These are phyloP conservation scores for Candida corydali DNA, from an alignment of 805 yeast species.

Conservation along the genomic window DNA sequence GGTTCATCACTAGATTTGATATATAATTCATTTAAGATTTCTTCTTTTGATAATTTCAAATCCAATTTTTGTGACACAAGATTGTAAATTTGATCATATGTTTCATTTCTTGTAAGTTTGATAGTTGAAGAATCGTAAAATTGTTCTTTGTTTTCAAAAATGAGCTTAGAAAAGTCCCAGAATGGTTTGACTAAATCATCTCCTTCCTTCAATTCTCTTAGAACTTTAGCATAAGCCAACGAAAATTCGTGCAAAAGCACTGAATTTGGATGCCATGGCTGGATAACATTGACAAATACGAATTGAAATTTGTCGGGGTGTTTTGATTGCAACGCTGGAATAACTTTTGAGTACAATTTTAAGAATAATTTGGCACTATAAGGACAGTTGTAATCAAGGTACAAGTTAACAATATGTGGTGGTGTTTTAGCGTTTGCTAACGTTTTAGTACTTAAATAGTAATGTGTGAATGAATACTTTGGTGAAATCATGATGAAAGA, in stretches of 20 bases:
- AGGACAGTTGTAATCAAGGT: slow-evolving; percentile 75
- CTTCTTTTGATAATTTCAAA: slow-evolving; percentile 27
- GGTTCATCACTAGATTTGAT: slow-evolving; percentile 28
- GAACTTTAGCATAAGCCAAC: slow-evolving; percentile 64
- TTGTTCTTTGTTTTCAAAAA: slow-evolving; percentile 51
- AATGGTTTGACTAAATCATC: slow-evolving; percentile 16
- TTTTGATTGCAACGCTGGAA: slow-evolving; percentile 46
- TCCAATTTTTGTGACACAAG: slow-evolving; percentile 25
- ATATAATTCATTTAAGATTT: slow-evolving; percentile 34
- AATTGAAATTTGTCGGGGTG: slow-evolving; percentile 53
- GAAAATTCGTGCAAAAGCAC: slow-evolving; percentile 66
- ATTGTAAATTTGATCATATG: slow-evolving; percentile 50
- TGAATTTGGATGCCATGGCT: slow-evolving; percentile 88
- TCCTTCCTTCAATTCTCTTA: slow-evolving; percentile 28
- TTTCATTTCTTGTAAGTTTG: slow-evolving; percentile 50
- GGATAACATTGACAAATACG: slow-evolving; percentile 69
- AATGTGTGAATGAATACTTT: slow-evolving; percentile 36
- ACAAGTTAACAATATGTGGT: slow-evolving; percentile 54
- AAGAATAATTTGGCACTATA: slow-evolving; percentile 62
- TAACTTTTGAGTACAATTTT: slow-evolving; percentile 48
- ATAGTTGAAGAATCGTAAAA: slow-evolving; percentile 63
- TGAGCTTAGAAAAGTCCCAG: slow-evolving; percentile 48
- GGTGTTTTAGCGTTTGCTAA: slow-evolving; percentile 15
- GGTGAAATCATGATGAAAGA: slow-evolving; percentile 43
- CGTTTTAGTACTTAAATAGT: slow-evolving; percentile 19